These are phyloP conservation scores for Monosporascus sp. DNA, from an alignment of 2,329 filamentous ascomycete genomes.

Conservation along the genomic window DNA sequence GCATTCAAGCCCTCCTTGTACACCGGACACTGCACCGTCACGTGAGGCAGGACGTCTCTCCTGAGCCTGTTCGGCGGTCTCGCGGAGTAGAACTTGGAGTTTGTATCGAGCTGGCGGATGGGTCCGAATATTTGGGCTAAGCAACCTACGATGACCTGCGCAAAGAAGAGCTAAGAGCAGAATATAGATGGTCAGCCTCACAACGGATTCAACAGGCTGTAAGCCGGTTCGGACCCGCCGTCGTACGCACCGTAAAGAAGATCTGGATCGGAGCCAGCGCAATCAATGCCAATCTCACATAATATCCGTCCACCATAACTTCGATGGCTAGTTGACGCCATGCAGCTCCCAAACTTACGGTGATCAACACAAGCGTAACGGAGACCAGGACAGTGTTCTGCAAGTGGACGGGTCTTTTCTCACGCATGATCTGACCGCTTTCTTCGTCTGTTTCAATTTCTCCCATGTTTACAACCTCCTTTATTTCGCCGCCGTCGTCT, in stretches of 20 bases:
- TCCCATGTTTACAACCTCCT: slow-evolving; percentile 32
- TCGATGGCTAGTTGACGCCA: slow-evolving; percentile 66
- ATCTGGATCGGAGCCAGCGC: slow-evolving; percentile 65
- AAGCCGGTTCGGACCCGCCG: not conserved
- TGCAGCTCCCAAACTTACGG: slow-evolving; percentile 62
- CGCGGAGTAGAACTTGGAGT: slow-evolving; percentile 80
- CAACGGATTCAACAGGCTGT: not conserved
- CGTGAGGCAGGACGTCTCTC: slow-evolving; percentile 55
- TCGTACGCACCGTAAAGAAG: slow-evolving; percentile 57
- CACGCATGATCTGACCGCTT: slow-evolving; percentile 60
- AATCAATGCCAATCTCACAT: slow-evolving; percentile 59
- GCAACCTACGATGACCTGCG: slow-evolving; percentile 71
- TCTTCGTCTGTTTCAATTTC: slow-evolving; percentile 65
- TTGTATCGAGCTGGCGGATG: slow-evolving; percentile 64
- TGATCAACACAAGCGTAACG: slow-evolving; percentile 61
- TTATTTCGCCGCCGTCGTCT: slow-evolving; percentile 53
- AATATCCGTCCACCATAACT: slow-evolving; percentile 58
- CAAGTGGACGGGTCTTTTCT: slow-evolving; percentile 62
- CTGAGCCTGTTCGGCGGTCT: slow-evolving; percentile 59
- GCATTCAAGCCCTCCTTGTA: slow-evolving; percentile 76
- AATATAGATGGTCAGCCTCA: not conserved
- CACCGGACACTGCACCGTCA: slow-evolving; percentile 81
- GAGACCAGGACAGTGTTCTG: slow-evolving; percentile 65
- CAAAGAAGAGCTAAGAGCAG: slow-evolving; percentile 58
- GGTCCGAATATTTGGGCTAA: slow-evolving; percentile 72